Evolutionary conservation across 768 basidiomycete genomes (phyloP).

Genomic region (Butyriboletus loyo): DNA sequence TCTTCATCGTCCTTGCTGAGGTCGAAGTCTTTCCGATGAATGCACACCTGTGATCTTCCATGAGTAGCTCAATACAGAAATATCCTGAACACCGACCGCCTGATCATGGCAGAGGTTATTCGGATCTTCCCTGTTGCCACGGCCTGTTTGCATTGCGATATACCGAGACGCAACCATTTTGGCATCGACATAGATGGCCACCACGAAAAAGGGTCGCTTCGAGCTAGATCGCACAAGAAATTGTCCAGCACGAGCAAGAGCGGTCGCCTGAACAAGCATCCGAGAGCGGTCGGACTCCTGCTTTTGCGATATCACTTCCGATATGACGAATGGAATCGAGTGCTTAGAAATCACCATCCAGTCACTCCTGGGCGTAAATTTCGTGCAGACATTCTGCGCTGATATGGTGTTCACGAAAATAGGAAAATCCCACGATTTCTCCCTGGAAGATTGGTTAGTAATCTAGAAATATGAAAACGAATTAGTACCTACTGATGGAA

Average conservation of each 20-base stretch:
- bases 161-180: conserved; percentile 4
- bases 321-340: conserved; percentile 11
- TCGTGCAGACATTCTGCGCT: not conserved
- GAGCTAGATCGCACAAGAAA: not conserved
- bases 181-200: conserved; percentile 8
- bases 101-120: not conserved
- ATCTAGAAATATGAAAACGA: not conserved
- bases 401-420: not conserved
- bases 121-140: not conserved
- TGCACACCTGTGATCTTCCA: not conserved
- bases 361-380: conserved; percentile 5
- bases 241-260: not conserved
- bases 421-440: conserved; percentile 9
- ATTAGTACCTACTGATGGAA: not conserved
- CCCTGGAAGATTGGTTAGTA: not conserved
- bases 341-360: not conserved
- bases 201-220: conserved; percentile 6
- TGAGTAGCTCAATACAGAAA: not conserved
- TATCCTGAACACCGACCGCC: not conserved
- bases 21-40: not conserved
- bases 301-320: conserved; percentile 1
- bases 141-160: not conserved
- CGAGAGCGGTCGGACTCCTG: not conserved
- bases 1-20: not conserved
- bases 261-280: conserved; percentile 16